Base-by-base conservation (phyloP, 2,329 filamentous ascomycete species). In the Diaporthe sp. region DNA sequence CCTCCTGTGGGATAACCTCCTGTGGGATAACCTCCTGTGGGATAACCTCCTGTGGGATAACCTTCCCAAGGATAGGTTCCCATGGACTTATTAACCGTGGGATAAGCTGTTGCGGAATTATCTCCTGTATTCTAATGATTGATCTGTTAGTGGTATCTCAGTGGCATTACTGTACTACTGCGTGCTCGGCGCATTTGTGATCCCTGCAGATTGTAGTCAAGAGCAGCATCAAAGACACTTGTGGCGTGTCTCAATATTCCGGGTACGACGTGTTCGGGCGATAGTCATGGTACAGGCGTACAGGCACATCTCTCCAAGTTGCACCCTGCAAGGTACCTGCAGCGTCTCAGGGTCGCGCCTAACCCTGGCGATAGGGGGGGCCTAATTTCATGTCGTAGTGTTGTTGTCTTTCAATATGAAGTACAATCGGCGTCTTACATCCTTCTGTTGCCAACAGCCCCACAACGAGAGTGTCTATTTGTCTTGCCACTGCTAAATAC, bases 141-240 rank as follows among this genome's bases (percentile, higher is more conserved):
- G 13, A 31, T 65, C 31, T 25, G 19, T 46, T 19, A 46, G 10
- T 65, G 17, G 6, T 22, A n/a, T 22, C 39, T 22, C 42, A 5
- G 15, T 1, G 6, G 17, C 25, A 13, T 28, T 19, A 8, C n/a
- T 46, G 17, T 22, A 31, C 25, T 62, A n/a, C 28, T 25, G 25
- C 15, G 60, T 19, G 28, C 13, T 22, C 39, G n/a, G 13, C 60
- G 5, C 3, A 62, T 28, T 0, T 19, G 3, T 19, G 8, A 65
- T 46, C 60, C 39, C 39, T 65, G 60, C 60, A 13, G 13, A 0
- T 9, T 19, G 60, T 28, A 55, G n/a, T 28, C 10, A 3, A 25
- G 58, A 39, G 12, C 58, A 61, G 60, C 15, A 55, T 19, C 65
- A 70, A 28, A n/a, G 65, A n/a, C 65, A n/a, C 65, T 22, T 55